These are phyloP conservation scores for Rhodotorula sp. DNA, from an alignment of 1,284 basidiomycete species.

Conservation along the genomic window DNA sequence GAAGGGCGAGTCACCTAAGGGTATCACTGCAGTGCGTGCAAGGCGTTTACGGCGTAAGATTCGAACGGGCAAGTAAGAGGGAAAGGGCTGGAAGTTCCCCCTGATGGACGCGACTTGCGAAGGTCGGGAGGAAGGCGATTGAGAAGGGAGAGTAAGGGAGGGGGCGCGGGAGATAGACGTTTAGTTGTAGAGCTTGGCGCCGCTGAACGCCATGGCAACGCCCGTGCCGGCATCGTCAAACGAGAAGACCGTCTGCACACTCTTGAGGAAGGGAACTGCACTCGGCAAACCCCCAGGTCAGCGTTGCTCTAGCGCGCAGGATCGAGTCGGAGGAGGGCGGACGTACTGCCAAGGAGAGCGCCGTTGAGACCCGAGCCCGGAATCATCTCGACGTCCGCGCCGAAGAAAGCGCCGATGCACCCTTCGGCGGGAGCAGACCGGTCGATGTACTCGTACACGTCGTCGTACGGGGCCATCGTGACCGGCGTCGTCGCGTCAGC, in stretches of 20 bases:
- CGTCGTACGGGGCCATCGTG: neutral
- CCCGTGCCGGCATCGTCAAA: neutral
- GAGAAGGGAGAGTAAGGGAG: neutral
- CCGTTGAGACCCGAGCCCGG: neutral
- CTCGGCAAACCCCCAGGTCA: neutral
- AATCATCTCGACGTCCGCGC: neutral
- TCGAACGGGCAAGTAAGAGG: neutral
- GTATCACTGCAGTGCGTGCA: neutral
- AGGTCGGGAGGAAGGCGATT: neutral
- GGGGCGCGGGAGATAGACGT: neutral
- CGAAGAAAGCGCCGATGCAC: neutral
- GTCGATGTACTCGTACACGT: neutral
- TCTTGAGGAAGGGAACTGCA: neutral
- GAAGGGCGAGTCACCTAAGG: neutral
- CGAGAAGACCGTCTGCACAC: neutral
- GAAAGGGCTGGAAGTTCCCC: neutral
- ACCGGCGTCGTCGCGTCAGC: neutral
- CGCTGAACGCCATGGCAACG: neutral
- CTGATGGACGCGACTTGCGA: neutral
- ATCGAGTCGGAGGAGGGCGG: neutral
- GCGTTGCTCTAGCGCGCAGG: neutral
- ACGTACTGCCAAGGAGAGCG: conserved; percentile 1
- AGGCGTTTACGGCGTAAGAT: neutral
- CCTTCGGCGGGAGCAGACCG: neutral
- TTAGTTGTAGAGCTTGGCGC: neutral